phyloP scores from a whole-genome alignment of 345 rosid genomes.

The Euphorbia lathyris region DNA sequence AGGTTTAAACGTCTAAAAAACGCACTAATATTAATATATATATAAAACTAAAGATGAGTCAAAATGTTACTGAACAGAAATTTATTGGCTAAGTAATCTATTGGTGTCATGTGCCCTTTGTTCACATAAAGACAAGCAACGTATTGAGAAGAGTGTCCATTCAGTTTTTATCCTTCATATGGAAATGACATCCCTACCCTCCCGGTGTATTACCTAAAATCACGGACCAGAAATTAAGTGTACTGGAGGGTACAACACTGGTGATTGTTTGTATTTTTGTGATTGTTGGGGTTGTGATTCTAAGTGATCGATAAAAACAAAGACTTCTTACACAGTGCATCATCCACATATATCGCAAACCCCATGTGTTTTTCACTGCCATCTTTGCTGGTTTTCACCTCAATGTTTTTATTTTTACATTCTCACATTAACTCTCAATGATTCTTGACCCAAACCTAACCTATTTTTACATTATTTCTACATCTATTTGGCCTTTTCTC shows the following conservation, averaged over 20 bases:
- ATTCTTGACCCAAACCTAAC: neutral
- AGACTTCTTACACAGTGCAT: constrained; percentile 7
- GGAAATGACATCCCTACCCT: too few species aligned
- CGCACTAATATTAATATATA: too few species aligned
- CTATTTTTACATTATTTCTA: neutral
- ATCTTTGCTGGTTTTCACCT: constrained; percentile 28
- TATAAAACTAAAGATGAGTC: neutral
- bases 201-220: constrained; percentile 20
- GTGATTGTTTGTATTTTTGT: constrained; percentile 27
- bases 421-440: neutral
- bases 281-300: constrained; percentile 35
- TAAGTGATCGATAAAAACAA: constrained; percentile 4
- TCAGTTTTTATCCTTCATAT: neutral
- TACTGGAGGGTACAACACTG: constrained; percentile 31
- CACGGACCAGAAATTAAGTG: constrained; percentile 26
- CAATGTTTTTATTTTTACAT: neutral
- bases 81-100: neutral
- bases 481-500: neutral
- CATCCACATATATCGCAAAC: constrained; percentile 19
- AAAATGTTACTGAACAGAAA: neutral
- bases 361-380: constrained; percentile 31
- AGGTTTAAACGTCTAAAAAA: neutral
- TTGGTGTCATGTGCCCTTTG: constrained; percentile 3
- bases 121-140: constrained; percentile 1
- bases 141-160: constrained; percentile 10